Base-by-base conservation (phyloP, 75 land plant genomes). In the Sequoiadendron giganteum region DNA sequence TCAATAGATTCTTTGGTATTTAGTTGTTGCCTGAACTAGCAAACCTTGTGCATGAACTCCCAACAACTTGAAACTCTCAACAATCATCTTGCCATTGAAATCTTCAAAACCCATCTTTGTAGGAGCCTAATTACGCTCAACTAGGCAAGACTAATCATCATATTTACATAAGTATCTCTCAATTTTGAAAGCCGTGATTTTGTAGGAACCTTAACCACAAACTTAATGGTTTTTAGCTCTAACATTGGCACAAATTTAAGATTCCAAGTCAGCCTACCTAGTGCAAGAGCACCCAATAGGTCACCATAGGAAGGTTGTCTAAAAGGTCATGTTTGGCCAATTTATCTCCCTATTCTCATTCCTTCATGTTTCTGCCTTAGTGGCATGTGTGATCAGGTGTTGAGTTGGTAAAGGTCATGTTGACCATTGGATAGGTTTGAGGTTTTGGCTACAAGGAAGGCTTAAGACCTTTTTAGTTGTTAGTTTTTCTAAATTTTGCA, bases 1-100 rank as follows among this genome's bases (percentile, higher is more conserved):
- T 91, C 86, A 95, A 65, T 58, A 89, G 73, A 76, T 93, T 88
- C 55, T 52, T 11, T 11, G 10, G 13, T 9, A 52, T 52, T 14
- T 52, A 0, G 55, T 11, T 11, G 55, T 11, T 11, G 10, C 13
- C 13, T 52, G 0, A 52, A 2, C 13, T 14, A 14, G 55, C 13
- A 52, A 52, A 10, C 10, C 11, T 14, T 52, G 55, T 10, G 32
- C 77, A 3, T 75, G 77, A 32, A 75, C 32, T 32, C 77, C 77
- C 25, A 75, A 36, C 32, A 11, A 75, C 77, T 75, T 75, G 77
- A 32, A 75, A 14, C 30, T 75, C 77, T 75, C 77, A 34, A 75
- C 38, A 75, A 75, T 36, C 77, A 75, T 36, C 77, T 32, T 75
- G 5, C 10, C 36, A 34, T 75, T 75, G 10, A 75, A 75, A 0